Evolutionary conservation across 1,284 basidiomycete genomes (phyloP).

Genomic region (Sporisorium graminicola): DNA sequence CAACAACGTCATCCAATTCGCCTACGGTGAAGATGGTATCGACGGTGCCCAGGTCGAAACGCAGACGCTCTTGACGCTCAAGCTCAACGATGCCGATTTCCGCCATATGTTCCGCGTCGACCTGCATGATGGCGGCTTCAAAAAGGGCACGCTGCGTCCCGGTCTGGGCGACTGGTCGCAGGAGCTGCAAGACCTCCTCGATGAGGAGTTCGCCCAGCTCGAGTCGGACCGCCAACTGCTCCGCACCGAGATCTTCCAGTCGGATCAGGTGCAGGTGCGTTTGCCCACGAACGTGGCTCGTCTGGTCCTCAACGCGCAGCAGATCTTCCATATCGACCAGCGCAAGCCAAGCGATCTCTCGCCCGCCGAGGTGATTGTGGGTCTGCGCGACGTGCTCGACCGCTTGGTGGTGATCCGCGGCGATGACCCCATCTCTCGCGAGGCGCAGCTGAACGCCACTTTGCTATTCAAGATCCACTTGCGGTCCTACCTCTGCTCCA

Average conservation of each 20-base stretch:
- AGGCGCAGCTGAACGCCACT: slow-evolving; percentile 89
- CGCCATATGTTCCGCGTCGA: slow-evolving; percentile 92
- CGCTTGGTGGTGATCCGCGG: slow-evolving; percentile 80
- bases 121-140: slow-evolving; percentile 74
- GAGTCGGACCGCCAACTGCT: slow-evolving; percentile 81
- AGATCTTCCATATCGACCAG: slow-evolving; percentile 96
- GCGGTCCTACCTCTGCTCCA: slow-evolving; percentile 66
- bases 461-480: slow-evolving; percentile 85
- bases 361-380: slow-evolving; percentile 86
- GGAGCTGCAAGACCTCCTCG: slow-evolving; percentile 84
- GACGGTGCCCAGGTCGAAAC: slow-evolving; percentile 97
- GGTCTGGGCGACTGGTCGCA: slow-evolving; percentile 92
- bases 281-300: slow-evolving; percentile 81
- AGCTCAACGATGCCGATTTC: slow-evolving; percentile 85
- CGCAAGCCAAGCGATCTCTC: slow-evolving; percentile 93
- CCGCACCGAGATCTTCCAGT: slow-evolving; percentile 83
- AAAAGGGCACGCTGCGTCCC: slow-evolving; percentile 83
- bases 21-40: slow-evolving; percentile 99
- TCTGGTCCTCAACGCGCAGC: slow-evolving; percentile 93
- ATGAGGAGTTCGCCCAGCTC: slow-evolving; percentile 87
- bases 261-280: slow-evolving; percentile 78
- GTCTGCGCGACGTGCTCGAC: slow-evolving; percentile 73
- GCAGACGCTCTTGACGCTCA: slow-evolving; percentile 90
- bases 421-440: slow-evolving; percentile 76
- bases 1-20: slow-evolving; percentile 84